Evolutionary conservation across 1,284 basidiomycete species (phyloP).

Genomic region (Ustilago shanxiensis): DNA sequence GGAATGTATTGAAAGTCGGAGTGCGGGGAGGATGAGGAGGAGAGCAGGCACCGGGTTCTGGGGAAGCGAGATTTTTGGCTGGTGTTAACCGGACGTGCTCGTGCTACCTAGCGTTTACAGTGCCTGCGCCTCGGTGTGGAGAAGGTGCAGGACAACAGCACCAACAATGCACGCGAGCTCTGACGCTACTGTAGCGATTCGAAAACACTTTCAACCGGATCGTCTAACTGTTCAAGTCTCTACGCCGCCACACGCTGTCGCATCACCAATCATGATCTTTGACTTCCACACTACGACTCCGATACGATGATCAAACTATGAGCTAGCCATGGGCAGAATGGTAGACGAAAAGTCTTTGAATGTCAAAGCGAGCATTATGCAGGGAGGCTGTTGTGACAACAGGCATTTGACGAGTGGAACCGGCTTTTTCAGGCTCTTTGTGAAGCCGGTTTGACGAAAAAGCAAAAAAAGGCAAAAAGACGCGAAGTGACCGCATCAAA

Average conservation of each 20-base stretch:
- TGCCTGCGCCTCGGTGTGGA: constrained; percentile 10
- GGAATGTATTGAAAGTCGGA: constrained; percentile 3
- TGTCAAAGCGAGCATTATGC: constrained; percentile 2
- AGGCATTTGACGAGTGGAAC: constrained; percentile 8
- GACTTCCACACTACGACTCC: too few species aligned
- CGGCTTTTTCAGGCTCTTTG: constrained; percentile 42
- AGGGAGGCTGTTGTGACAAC: not conserved
- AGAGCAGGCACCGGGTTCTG: constrained; percentile 1
- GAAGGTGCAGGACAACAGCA: constrained; percentile 2
- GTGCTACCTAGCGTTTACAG: too few species aligned
- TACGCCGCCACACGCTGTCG: not conserved
- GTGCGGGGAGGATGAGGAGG: constrained; percentile 1
- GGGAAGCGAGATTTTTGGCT: constrained; percentile 8
- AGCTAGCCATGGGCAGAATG: too few species aligned
- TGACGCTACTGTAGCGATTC: too few species aligned
- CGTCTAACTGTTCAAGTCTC: not conserved
- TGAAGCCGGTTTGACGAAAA: constrained; percentile 18
- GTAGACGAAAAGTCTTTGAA: too few species aligned
- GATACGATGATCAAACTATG: too few species aligned
- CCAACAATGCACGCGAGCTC: not conserved
- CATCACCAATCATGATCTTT: too few species aligned
- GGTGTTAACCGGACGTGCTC: constrained; percentile 12
- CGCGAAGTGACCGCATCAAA: constrained; percentile 26
- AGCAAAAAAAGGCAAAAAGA: not conserved
- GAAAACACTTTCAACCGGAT: not conserved